Conservation (phyloP, 2,329 filamentous ascomycete genomes). For the Penicillium thymicola region DNA sequence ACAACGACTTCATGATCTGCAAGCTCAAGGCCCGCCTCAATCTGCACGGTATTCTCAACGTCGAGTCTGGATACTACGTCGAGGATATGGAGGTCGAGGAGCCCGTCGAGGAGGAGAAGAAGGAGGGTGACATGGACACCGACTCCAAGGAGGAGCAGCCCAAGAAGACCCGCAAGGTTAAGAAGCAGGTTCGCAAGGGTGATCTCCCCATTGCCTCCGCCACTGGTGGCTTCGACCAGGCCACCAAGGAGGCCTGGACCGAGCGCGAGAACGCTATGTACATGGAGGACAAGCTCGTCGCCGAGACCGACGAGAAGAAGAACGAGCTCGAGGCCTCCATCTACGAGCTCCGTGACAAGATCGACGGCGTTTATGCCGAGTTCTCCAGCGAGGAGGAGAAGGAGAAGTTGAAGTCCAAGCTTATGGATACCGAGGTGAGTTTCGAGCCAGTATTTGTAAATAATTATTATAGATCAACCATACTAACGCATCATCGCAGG, state of each 20-base stretch:
- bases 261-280: slow-evolving; percentile 91
- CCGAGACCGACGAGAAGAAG: slow-evolving; percentile 99
- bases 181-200: slow-evolving; percentile 98
- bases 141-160: slow-evolving; percentile 68
- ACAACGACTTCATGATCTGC: slow-evolving; percentile 99
- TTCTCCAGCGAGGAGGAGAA: slow-evolving; percentile 93
- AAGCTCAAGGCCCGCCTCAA: slow-evolving; percentile 98
- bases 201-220: slow-evolving; percentile 83
- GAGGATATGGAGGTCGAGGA: slow-evolving; percentile 98
- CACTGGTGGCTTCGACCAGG: slow-evolving; percentile 72
- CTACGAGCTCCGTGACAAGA: slow-evolving; percentile 93
- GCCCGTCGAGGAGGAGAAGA: slow-evolving; percentile 70
- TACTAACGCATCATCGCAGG: slow-evolving; percentile 52
- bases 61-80: slow-evolving; percentile 96
- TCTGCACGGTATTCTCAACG: slow-evolving; percentile 91
- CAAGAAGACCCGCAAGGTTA: slow-evolving; percentile 88
- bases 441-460: background rate
- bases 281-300: slow-evolving; percentile 97
- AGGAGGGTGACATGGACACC: slow-evolving; percentile 76
- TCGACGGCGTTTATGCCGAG: slow-evolving; percentile 85
- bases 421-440: slow-evolving; percentile 80
- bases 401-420: slow-evolving; percentile 75
- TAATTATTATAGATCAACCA: slow-evolving; percentile 6
- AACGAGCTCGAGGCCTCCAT: slow-evolving; percentile 98
- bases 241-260: slow-evolving; percentile 61